phyloP scores from a whole-genome alignment of 1,284 basidiomycete species.

The Apiotrichum mycotoxinovorans region DNA sequence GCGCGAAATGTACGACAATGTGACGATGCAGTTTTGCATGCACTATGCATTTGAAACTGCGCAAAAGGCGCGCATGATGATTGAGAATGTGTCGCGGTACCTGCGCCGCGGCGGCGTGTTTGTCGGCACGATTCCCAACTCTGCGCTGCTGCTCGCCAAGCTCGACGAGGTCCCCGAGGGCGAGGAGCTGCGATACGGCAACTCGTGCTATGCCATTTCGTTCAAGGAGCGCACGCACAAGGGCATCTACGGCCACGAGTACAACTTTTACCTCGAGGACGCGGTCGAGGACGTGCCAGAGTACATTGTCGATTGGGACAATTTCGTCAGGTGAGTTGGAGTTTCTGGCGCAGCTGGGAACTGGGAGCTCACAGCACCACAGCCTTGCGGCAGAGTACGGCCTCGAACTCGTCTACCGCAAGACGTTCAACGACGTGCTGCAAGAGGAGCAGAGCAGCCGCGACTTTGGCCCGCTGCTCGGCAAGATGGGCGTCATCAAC shows the following conservation, averaged over 20 bases:
- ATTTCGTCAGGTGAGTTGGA: constrained; percentile 67
- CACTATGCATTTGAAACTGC: constrained; percentile 96
- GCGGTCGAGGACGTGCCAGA: constrained; percentile 97
- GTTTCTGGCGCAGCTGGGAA: constrained; percentile 38
- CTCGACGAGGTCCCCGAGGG: constrained; percentile 64
- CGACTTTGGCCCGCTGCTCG: constrained; percentile 73
- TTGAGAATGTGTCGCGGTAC: constrained; percentile 80
- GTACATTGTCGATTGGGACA: constrained; percentile 91
- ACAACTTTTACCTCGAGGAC: constrained; percentile 88
- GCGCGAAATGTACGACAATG: constrained; percentile 71
- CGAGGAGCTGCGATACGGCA: constrained; percentile 76
- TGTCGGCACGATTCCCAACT: constrained; percentile 90
- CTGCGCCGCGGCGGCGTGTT: constrained; percentile 81
- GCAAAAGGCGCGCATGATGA: constrained; percentile 83
- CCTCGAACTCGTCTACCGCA: constrained; percentile 70
- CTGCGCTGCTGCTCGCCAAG: constrained; percentile 66
- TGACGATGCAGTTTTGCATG: constrained; percentile 99
- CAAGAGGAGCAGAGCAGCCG: constrained; percentile 68
- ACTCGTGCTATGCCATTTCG: constrained; percentile 79
- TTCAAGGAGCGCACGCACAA: constrained; percentile 67
- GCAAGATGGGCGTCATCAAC: constrained; percentile 85
- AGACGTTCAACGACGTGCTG: constrained; percentile 84
- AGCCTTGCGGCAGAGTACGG: constrained; percentile 74
- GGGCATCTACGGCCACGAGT: constrained; percentile 81
- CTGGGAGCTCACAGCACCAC: not conserved